Evolutionary conservation across 176 grass and related monocot species (phyloP).

Genomic region (Thalia dealbata): DNA sequence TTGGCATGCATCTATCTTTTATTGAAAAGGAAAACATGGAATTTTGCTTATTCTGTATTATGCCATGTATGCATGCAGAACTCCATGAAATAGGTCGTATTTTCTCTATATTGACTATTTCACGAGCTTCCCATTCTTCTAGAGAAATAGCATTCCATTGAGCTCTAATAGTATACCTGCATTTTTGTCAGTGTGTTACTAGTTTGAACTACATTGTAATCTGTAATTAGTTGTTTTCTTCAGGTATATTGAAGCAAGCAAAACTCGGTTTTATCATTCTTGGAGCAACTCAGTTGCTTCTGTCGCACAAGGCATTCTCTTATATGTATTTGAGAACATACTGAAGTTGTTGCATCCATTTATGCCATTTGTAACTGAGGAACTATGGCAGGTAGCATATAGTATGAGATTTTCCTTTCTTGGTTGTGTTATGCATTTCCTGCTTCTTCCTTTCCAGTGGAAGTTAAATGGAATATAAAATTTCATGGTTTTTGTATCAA

Average conservation of each 20-base stretch:
- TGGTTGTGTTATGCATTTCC: neutral
- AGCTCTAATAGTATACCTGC: too few species aligned
- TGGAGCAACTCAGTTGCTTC: constrained; percentile 43
- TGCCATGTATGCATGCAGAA: neutral
- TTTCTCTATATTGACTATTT: neutral
- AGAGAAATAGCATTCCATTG: neutral
- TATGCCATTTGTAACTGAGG: constrained; percentile 98
- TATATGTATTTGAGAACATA: constrained; percentile 98
- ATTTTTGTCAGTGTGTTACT: constrained; percentile 2
- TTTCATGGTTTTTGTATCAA: neutral
- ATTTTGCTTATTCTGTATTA: neutral
- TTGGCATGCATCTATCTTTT: too few species aligned
- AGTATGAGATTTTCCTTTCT: neutral
- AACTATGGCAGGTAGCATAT: constrained; percentile 83
- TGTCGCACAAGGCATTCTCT: constrained; percentile 51
- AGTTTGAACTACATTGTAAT: constrained; percentile 8
- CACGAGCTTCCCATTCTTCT: neutral
- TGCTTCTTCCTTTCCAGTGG: neutral
- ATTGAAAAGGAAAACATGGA: too few species aligned
- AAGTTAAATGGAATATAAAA: neutral
- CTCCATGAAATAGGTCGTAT: neutral
- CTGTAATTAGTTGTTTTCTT: constrained; percentile 1
- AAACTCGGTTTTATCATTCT: constrained; percentile 87
- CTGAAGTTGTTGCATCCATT: constrained; percentile 89
- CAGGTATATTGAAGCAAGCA: constrained; percentile 99